Conservation (phyloP, 768 basidiomycete genomes). For the Rossbeevera mucosa region DNA sequence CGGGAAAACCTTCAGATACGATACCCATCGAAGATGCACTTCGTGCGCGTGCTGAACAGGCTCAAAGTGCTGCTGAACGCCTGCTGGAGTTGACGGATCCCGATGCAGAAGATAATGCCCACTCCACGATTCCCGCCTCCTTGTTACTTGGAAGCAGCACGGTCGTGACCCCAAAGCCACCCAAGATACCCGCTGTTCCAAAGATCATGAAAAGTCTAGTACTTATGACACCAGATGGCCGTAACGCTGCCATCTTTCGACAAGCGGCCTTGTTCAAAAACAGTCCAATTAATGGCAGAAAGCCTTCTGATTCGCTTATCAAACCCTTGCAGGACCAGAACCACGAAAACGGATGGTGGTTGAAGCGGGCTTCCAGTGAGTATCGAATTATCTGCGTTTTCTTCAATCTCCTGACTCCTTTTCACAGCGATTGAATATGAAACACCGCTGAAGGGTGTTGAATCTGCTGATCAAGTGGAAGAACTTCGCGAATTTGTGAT, state of each 20-base stretch:
- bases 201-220: constrained; percentile 27
- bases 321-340: constrained; percentile 64
- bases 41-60: constrained; percentile 84
- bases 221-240: constrained; percentile 65
- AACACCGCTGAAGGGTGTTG: constrained; percentile 38
- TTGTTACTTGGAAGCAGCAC: constrained; percentile 44
- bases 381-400: constrained; percentile 12
- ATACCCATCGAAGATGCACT: constrained; percentile 79
- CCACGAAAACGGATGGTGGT: constrained; percentile 81
- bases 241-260: constrained; percentile 54
- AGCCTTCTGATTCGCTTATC: constrained; percentile 52
- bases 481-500: constrained; percentile 53
- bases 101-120: constrained; percentile 54
- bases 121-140: constrained; percentile 53
- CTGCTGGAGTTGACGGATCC: constrained; percentile 82
- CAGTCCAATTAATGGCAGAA: constrained; percentile 61
- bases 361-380: constrained; percentile 68
- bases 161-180: constrained; percentile 35
- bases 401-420: constrained; percentile 8
- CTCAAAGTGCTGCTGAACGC: constrained; percentile 87
- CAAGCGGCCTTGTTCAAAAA: constrained; percentile 79
- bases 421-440: constrained; percentile 41
- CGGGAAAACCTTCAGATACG: constrained; percentile 37
- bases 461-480: constrained; percentile 38
- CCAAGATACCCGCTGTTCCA: constrained; percentile 35